These are phyloP conservation scores for Sistotremastrum suecicum DNA, from an alignment of 768 basidiomycete genomes.

Conservation along the genomic window DNA sequence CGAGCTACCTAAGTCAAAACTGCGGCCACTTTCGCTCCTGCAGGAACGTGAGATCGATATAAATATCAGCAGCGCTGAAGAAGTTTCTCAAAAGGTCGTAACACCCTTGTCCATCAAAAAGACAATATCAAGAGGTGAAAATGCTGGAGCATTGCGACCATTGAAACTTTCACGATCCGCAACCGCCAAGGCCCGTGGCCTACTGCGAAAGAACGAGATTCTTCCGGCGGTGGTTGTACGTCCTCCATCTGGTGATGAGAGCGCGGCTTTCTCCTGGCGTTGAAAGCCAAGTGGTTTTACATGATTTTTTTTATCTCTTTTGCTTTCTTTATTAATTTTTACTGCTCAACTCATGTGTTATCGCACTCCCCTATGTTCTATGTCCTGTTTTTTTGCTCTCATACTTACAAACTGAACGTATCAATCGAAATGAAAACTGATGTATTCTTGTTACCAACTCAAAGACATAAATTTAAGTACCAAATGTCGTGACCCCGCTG, in stretches of 20 bases:
- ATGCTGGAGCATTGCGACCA: slow-evolving; percentile 21
- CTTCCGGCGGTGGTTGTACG: slow-evolving; percentile 49
- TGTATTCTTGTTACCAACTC: too few species aligned
- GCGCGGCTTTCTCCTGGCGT: slow-evolving; percentile 29
- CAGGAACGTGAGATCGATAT: slow-evolving; percentile 39
- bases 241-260: slow-evolving; percentile 39
- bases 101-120: slow-evolving; percentile 41
- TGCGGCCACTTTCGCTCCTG: slow-evolving; percentile 50
- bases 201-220: slow-evolving; percentile 39
- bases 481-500: not conserved
- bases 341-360: slow-evolving; percentile 4
- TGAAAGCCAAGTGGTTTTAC: slow-evolving; percentile 5
- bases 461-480: too few species aligned
- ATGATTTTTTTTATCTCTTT: slow-evolving; percentile 9
- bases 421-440: not conserved
- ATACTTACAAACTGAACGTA: not conserved
- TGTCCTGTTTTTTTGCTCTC: slow-evolving; percentile 5
- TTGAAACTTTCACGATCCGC: slow-evolving; percentile 48
- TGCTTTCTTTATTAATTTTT: slow-evolving; percentile 6
- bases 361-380: slow-evolving; percentile 5
- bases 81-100: slow-evolving; percentile 22
- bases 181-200: slow-evolving; percentile 45
- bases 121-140: slow-evolving; percentile 27
- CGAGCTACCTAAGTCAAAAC: slow-evolving; percentile 15
- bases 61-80: slow-evolving; percentile 11